Percentiles rank a stretch among this genome's conserved stretches.
Evolutionary conservation across 768 basidiomycete genomes (phyloP).

Genomic region (Porpolomopsis calyptriformis): DNA sequence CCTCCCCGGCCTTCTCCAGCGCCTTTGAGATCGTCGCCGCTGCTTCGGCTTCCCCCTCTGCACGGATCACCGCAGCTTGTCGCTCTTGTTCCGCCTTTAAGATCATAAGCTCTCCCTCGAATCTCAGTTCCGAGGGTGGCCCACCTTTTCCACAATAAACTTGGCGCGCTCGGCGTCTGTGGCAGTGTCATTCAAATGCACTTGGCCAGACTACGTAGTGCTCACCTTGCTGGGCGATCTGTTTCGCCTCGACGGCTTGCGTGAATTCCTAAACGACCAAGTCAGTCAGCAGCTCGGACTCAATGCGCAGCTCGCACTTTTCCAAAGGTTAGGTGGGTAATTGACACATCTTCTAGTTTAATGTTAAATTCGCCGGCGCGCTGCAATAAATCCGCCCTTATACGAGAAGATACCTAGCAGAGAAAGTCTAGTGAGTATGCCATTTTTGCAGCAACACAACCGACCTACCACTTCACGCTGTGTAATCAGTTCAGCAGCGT

Average conservation of each 20-base stretch:
- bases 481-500: constrained; percentile 93
- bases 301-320: constrained; percentile 38
- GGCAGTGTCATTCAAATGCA: constrained; percentile 5
- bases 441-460: not conserved
- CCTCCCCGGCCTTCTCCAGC: constrained; percentile 89
- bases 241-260: constrained; percentile 98
- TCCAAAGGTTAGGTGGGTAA: constrained; percentile 83
- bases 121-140: not conserved
- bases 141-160: constrained; percentile 96
- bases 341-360: constrained; percentile 92
- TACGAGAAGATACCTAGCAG: constrained; percentile 74
- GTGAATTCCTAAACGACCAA: constrained; percentile 65
- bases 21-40: constrained; percentile 87
- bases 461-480: constrained; percentile 87
- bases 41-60: constrained; percentile 97
- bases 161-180: constrained; percentile 96
- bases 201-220: not conserved
- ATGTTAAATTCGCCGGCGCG: constrained; percentile 96
- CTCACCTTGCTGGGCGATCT: constrained; percentile 95
- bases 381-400: constrained; percentile 83
- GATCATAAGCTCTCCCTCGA: constrained; percentile 5
- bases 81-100: constrained; percentile 94
- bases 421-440: constrained; percentile 2
- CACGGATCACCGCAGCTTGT: constrained; percentile 94
- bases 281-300: not conserved